Evolutionary conservation across 495 filamentous ascomycete genomes (phyloP).

Genomic region (Aspergillus indologenus): DNA sequence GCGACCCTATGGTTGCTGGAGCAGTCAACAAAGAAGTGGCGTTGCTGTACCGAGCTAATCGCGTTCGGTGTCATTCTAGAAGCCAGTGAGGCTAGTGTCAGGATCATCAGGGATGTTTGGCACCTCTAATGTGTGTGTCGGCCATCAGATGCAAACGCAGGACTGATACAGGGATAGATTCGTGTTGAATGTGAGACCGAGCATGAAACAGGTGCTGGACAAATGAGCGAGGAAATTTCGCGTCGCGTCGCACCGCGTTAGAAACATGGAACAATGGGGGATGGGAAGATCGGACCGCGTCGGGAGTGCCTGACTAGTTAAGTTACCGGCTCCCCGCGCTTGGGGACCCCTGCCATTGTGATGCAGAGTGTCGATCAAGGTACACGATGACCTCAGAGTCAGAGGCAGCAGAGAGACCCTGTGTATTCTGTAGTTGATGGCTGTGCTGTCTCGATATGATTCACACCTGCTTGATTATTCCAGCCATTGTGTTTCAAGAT

Average conservation of each 20-base stretch:
- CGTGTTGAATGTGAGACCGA: not conserved
- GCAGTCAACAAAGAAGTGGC: not conserved
- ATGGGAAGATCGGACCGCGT: not conserved
- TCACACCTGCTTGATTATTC: too few relatives aligned
- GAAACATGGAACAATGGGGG: slow-evolving; percentile 3
- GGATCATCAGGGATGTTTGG: not conserved
- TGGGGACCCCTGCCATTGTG: slow-evolving; percentile 1
- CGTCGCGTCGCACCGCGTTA: not conserved
- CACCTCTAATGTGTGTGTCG: too few relatives aligned
- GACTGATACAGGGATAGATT: not conserved
- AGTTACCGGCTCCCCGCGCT: slow-evolving; percentile 8
- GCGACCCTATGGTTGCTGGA: not conserved
- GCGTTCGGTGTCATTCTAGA: not conserved
- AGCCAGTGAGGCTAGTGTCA: not conserved
- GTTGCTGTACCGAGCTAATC: not conserved
- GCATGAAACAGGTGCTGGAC: not conserved
- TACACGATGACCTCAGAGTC: not conserved
- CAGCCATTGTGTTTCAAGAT: too few relatives aligned
- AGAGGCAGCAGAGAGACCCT: not conserved
- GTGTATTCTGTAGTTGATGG: not conserved
- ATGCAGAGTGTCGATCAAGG: slow-evolving; percentile 4
- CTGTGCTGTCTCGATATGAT: too few relatives aligned
- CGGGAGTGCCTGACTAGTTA: slow-evolving; percentile 22
- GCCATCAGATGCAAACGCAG: not conserved
- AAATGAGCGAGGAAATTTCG: not conserved